Evolutionary conservation across 495 filamentous ascomycete genomes (phyloP).

Genomic region (Penicillium turbatum): DNA sequence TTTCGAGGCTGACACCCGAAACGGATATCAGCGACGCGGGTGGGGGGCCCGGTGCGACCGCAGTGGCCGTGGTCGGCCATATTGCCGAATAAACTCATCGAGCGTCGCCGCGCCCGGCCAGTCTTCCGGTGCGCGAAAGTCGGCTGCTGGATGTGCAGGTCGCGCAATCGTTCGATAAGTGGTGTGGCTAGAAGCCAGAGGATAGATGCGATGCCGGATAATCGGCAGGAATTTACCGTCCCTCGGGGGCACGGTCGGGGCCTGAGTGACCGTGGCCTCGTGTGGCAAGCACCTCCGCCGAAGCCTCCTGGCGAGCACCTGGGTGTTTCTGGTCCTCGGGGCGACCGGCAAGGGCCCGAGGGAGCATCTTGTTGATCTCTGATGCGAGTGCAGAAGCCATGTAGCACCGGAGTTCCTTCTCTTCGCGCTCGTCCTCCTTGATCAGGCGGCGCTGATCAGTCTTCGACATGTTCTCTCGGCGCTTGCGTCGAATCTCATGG

Average conservation of each 20-base stretch:
- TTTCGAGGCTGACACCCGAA: neutral
- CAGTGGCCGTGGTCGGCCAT: slow-evolving; percentile 12
- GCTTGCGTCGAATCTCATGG: slow-evolving; percentile 79
- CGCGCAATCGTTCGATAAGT: slow-evolving; percentile 12
- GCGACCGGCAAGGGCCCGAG: slow-evolving; percentile 30
- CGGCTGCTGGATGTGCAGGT: slow-evolving; percentile 7
- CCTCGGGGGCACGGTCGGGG: slow-evolving; percentile 34
- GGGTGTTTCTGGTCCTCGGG: slow-evolving; percentile 41
- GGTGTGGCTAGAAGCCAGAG: neutral
- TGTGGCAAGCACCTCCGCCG: slow-evolving; percentile 59
- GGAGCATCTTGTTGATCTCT: slow-evolving; percentile 54
- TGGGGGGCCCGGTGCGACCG: slow-evolving; percentile 13
- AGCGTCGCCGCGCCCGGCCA: slow-evolving; percentile 12
- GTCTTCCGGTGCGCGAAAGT: slow-evolving; percentile 7
- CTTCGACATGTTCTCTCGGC: slow-evolving; percentile 73
- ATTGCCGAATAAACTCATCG: neutral
- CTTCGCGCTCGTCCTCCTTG: slow-evolving; percentile 85
- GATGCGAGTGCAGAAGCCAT: slow-evolving; percentile 67
- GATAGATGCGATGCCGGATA: slow-evolving; percentile 1
- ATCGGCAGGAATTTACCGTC: slow-evolving; percentile 26
- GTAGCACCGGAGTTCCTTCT: slow-evolving; percentile 73
- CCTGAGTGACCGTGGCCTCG: slow-evolving; percentile 45
- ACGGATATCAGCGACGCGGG: neutral
- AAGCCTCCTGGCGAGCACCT: slow-evolving; percentile 54
- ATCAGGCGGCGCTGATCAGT: slow-evolving; percentile 74